Evolutionary conservation across 2,329 filamentous ascomycete species (phyloP).

Genomic region (Trichophyton verrucosum): DNA sequence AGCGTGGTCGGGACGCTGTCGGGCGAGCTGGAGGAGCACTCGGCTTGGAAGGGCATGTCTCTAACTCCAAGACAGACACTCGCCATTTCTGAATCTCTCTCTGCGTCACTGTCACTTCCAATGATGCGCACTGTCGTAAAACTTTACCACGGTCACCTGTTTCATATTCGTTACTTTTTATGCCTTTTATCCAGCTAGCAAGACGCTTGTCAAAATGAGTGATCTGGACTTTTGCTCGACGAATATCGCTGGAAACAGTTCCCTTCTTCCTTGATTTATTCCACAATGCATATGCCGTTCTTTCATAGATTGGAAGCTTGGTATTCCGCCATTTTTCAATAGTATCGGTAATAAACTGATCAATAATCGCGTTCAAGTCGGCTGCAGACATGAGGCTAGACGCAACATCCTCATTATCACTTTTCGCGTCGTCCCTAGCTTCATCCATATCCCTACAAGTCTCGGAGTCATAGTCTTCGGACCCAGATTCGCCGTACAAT

Average conservation of each 20-base stretch:
- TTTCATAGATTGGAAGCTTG: slow-evolving; percentile 44
- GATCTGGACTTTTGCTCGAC: slow-evolving; percentile 33
- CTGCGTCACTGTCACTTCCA: slow-evolving; percentile 55
- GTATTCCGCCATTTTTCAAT: slow-evolving; percentile 45
- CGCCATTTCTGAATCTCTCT: slow-evolving; percentile 37
- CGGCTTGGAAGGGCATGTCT: slow-evolving; percentile 21
- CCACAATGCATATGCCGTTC: slow-evolving; percentile 53
- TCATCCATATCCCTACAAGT: slow-evolving; percentile 51
- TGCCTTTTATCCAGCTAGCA: slow-evolving; percentile 41
- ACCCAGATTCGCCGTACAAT: slow-evolving; percentile 44
- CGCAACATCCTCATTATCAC: slow-evolving; percentile 10
- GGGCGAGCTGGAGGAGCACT: slow-evolving; percentile 1
- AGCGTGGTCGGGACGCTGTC: slow-evolving; percentile 1
- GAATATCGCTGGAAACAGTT: slow-evolving; percentile 34
- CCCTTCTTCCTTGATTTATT: slow-evolving; percentile 36
- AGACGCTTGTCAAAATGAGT: slow-evolving; percentile 41
- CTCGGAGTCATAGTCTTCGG: slow-evolving; percentile 44
- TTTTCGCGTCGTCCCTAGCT: slow-evolving; percentile 32
- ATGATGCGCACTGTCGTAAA: slow-evolving; percentile 41
- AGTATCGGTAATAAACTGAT: slow-evolving; percentile 41
- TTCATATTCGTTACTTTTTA: slow-evolving; percentile 43
- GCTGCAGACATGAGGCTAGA: slow-evolving; percentile 28
- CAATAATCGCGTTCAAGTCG: slow-evolving; percentile 42
- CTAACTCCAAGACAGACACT: slow-evolving; percentile 29
- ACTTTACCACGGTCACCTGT: slow-evolving; percentile 38